Evolutionary conservation across 768 basidiomycete genomes (phyloP), one percentile per base, ranked within the genome.

Genomic region (Psilocybe sp.): DNA sequence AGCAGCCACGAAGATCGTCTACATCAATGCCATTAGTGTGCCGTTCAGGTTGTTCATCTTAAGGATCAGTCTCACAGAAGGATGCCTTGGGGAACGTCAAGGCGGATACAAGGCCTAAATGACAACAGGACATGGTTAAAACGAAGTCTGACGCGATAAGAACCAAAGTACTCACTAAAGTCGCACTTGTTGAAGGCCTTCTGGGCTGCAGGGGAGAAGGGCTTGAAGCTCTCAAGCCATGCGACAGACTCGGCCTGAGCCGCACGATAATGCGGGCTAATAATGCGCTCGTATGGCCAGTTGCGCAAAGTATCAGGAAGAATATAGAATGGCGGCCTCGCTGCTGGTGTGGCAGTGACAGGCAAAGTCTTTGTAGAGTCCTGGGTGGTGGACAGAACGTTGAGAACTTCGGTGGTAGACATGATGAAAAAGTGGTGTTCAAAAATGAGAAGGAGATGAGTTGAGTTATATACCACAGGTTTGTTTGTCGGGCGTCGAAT

Each of bases 271-370:
- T 44, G 49, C 16, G 52, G 52, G 20, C 41, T 47, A 11, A 53
- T 34, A 8, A 44, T 44, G n/a, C 52, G 46, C 32, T 53, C 47
- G n/a, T 47, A 53, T 32, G 52, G 52, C 52, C 52, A 53, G 40
- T 47, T 38, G 40, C 52, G 47, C 23, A 53, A 37, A 9, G 46
- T 47, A 19, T 53, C 52, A 23, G 52, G 52, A 1, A 53, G 36
- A 1, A 48, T 48, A 20, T 53, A 53, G 37, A 46, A 46, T 4
- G 44, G 38, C 14, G 38, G 36, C 28, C 36, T 31, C 19, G 10
- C 28, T 37, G 9, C 31, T 31, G 18, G 10, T 5, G 6, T 7
- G 19, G 23, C 14, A 16, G 28, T 14, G 23, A 44, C 28, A 14
- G 42, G 23, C 5, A 44, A 32, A 11, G 42, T 20, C 2, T 9